Percentiles rank a stretch among this genome's conserved stretches.
These are phyloP conservation scores for Collariella sp. DNA, from an alignment of 495 filamentous ascomycete species.

Conservation along the genomic window DNA sequence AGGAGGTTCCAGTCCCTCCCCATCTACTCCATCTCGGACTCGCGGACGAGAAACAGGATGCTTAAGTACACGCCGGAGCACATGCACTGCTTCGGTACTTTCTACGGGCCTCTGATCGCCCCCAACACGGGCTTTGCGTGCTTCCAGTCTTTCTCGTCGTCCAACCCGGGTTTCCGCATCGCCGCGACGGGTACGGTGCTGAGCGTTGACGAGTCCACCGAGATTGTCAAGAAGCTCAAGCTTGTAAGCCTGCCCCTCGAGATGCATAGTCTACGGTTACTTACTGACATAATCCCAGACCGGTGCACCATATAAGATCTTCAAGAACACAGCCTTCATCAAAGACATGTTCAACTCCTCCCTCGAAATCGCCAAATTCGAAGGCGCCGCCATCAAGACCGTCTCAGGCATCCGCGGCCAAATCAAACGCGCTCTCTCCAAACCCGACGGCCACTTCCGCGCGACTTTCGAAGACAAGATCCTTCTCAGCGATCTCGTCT, in stretches of 20 bases:
- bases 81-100: slow-evolving; percentile 94
- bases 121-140: slow-evolving; percentile 94
- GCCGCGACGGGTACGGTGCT: slow-evolving; percentile 89
- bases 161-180: slow-evolving; percentile 85
- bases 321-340: slow-evolving; percentile 98
- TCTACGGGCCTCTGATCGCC: slow-evolving; percentile 88
- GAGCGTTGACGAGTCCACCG: slow-evolving; percentile 83
- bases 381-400: slow-evolving; percentile 88
- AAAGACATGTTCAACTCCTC: slow-evolving; percentile 94
- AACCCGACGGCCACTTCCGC: slow-evolving; percentile 89
- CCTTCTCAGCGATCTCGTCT: slow-evolving; percentile 91
- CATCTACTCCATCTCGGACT: slow-evolving; percentile 90
- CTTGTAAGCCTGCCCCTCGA: slow-evolving; percentile 33
- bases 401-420: slow-evolving; percentile 93
- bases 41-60: slow-evolving; percentile 88
- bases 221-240: slow-evolving; percentile 99
- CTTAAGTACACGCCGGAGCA: slow-evolving; percentile 81
- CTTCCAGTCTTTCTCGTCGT: slow-evolving; percentile 82
- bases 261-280: not conserved
- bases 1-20: slow-evolving; percentile 86
- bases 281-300: slow-evolving; percentile 17
- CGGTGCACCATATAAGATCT: slow-evolving; percentile 80
- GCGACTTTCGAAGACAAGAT: slow-evolving; percentile 98
- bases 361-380: slow-evolving; percentile 95
- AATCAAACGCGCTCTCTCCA: slow-evolving; percentile 85